These are phyloP conservation scores for Claviceps sp. DNA, from an alignment of 2,329 filamentous ascomycete species.

Conservation along the genomic window DNA sequence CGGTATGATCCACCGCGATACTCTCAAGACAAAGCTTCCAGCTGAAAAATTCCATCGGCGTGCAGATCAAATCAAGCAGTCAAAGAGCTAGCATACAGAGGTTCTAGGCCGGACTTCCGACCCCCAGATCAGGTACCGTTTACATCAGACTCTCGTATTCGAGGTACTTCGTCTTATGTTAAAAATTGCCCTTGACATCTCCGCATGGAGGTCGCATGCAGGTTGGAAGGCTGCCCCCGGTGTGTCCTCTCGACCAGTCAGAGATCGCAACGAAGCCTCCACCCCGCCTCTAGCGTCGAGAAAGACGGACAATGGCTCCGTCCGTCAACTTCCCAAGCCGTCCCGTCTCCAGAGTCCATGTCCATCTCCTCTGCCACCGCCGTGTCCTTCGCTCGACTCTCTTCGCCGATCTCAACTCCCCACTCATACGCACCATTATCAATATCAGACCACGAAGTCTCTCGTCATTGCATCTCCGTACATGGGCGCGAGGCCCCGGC, in stretches of 20 bases:
- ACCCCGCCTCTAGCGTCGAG: neutral
- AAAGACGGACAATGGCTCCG: neutral
- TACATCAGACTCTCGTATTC: no score
- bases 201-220: neutral
- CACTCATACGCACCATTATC: neutral
- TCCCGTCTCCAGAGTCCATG: neutral
- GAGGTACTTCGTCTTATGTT: no score
- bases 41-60: no score
- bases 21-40: no score
- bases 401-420: neutral
- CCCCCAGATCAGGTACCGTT: no score
- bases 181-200: neutral
- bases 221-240: neutral
- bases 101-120: no score
- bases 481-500: slow-evolving; percentile 30
- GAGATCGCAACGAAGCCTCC: neutral
- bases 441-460: neutral
- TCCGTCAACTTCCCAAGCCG: slow-evolving; percentile 7
- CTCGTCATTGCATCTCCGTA: slow-evolving; percentile 12
- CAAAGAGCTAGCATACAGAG: no score
- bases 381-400: neutral
- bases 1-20: neutral
- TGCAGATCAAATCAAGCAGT: no score
- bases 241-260: neutral
- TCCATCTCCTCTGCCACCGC: neutral